These are phyloP conservation scores for Torrubiella hemipterigena DNA, from an alignment of 2,329 filamentous ascomycete genomes.

Conservation along the genomic window DNA sequence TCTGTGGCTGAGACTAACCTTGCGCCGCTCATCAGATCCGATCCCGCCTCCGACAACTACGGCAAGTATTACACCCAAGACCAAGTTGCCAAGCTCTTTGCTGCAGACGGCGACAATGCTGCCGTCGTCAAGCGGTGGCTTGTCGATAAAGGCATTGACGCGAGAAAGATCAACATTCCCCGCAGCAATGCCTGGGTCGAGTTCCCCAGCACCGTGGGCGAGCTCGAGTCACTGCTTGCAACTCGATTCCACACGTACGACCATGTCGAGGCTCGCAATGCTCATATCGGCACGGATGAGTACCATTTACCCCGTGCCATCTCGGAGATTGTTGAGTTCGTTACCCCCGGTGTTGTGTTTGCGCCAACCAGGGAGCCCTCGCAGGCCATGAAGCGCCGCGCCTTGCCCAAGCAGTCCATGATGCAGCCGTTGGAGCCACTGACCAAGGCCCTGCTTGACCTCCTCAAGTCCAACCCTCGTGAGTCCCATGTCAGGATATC, in stretches of 20 bases:
- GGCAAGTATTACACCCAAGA: constrained; percentile 32
- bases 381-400: too few species aligned
- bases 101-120: constrained; percentile 28
- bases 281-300: constrained; percentile 25
- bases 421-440: too few species aligned
- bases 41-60: constrained; percentile 29
- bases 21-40: constrained; percentile 9
- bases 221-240: constrained; percentile 35
- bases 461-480: constrained; percentile 4
- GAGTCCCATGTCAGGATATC: background rate
- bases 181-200: constrained; percentile 31
- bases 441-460: constrained; percentile 1
- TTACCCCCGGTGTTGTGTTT: constrained; percentile 27
- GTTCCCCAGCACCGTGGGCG: constrained; percentile 6
- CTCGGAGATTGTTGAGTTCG: constrained; percentile 23
- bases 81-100: constrained; percentile 28
- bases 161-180: constrained; percentile 33
- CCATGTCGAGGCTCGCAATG: constrained; percentile 19
- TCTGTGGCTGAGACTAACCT: background rate
- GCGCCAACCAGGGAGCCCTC: too few species aligned
- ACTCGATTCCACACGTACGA: constrained; percentile 39
- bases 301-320: constrained; percentile 26
- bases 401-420: background rate
- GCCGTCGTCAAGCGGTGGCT: constrained; percentile 40
- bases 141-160: constrained; percentile 32